Evolutionary conservation across 2,329 filamentous ascomycete genomes (phyloP).

Genomic region (Microascus cirrosus): DNA sequence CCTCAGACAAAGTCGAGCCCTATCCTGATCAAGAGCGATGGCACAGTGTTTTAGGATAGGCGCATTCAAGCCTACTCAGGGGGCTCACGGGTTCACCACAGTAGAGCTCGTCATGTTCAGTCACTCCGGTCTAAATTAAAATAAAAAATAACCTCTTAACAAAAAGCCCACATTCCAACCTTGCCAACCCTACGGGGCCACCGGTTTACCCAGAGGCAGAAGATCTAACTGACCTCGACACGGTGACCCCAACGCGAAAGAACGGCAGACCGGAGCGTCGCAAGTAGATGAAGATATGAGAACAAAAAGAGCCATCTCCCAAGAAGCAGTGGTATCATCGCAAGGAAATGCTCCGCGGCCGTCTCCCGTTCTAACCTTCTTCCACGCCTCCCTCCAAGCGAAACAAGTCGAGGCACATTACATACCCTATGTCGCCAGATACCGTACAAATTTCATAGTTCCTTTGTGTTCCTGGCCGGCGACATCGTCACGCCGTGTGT

Average conservation of each 20-base stretch:
- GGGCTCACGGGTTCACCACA: too few relatives aligned
- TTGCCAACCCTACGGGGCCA: too few relatives aligned
- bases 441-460: neutral
- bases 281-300: neutral
- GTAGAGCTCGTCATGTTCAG: neutral
- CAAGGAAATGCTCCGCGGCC: neutral
- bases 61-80: neutral
- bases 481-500: neutral
- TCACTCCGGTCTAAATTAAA: neutral
- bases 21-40: conserved; percentile 72
- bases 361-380: too few relatives aligned
- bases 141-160: neutral
- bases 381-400: neutral
- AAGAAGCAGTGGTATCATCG: neutral
- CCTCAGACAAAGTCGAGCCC: conserved; percentile 75
- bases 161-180: neutral
- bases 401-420: neutral
- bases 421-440: neutral
- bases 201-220: too few relatives aligned
- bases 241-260: neutral
- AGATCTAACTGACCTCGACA: too few relatives aligned
- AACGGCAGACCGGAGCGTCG: neutral
- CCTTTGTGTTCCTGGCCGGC: neutral
- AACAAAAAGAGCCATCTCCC: neutral
- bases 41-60: conserved; percentile 58